phyloP scores from a whole-genome alignment of 2,329 filamentous ascomycete genomes.

The Pestalotiopsis sp. region DNA sequence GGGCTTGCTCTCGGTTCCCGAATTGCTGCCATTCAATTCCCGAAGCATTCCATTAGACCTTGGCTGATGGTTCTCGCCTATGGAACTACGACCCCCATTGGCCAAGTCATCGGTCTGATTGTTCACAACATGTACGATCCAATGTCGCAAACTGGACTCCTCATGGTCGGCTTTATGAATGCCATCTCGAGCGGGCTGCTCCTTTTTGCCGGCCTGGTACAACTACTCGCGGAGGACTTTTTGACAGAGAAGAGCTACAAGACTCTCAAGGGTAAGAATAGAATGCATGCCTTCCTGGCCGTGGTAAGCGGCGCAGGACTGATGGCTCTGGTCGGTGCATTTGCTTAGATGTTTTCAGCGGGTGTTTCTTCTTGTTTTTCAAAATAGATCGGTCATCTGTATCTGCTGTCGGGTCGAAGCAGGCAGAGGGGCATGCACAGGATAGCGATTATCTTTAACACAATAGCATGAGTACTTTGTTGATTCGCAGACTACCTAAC shows the following conservation, averaged over 20 bases:
- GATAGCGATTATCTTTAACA: not conserved
- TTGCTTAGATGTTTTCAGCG: conserved; percentile 50
- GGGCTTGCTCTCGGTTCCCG: conserved; percentile 82
- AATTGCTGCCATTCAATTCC: conserved; percentile 81
- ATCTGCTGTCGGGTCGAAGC: not conserved
- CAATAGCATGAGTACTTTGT: not conserved
- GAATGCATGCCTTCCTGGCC: conserved; percentile 62
- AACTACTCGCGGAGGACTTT: conserved; percentile 84
- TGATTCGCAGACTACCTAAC: no score
- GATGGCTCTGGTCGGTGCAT: conserved; percentile 73
- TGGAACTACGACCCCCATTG: conserved; percentile 75
- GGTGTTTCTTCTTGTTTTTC: not conserved
- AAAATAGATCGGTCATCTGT: not conserved
- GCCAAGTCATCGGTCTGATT: conserved; percentile 78
- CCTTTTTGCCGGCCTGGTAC: conserved; percentile 80
- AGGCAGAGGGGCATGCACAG: not conserved
- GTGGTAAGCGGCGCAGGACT: conserved; percentile 64
- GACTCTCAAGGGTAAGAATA: conserved; percentile 59
- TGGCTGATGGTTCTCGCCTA: conserved; percentile 83
- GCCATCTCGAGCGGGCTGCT: conserved; percentile 79
- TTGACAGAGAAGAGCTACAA: conserved; percentile 73
- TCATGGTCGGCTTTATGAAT: conserved; percentile 87
- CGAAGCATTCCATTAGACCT: conserved; percentile 70
- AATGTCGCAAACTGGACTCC: conserved; percentile 69
- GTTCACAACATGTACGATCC: conserved; percentile 82